Conservation (phyloP, 2,329 filamentous ascomycete genomes). For the Aureobasidium pullulans region DNA sequence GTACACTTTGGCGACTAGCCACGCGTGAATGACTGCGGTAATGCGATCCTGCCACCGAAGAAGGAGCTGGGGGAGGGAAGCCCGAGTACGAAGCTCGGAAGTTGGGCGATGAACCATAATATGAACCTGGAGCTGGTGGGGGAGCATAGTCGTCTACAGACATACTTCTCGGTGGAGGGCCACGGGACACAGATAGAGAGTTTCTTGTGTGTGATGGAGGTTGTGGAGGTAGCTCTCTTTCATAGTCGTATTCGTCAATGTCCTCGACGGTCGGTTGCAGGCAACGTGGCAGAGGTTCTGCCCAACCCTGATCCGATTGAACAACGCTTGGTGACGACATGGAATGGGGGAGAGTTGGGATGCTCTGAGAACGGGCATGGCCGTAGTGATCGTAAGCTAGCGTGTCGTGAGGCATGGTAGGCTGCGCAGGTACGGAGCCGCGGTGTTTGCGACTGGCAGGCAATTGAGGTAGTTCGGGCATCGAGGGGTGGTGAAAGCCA, state of each 20-base stretch:
- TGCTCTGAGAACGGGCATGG: slow-evolving; percentile 4
- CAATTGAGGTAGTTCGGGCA: slow-evolving; percentile 27
- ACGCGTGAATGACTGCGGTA: slow-evolving; percentile 12
- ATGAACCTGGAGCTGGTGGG: slow-evolving; percentile 22
- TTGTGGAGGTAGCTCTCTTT: slow-evolving; percentile 31
- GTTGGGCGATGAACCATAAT: not conserved
- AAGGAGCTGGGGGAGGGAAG: slow-evolving; percentile 10
- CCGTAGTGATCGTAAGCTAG: not conserved
- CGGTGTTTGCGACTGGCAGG: slow-evolving; percentile 25
- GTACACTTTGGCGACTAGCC: slow-evolving; percentile 26
- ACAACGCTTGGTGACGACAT: slow-evolving; percentile 7
- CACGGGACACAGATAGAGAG: slow-evolving; percentile 15
- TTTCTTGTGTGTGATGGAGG: slow-evolving; percentile 22
- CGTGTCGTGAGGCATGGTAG: slow-evolving; percentile 19
- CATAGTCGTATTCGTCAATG: slow-evolving; percentile 33
- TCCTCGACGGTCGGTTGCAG: slow-evolving; percentile 62
- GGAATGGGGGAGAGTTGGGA: slow-evolving; percentile 7
- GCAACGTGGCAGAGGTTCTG: slow-evolving; percentile 11
- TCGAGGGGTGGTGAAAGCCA: slow-evolving; percentile 19
- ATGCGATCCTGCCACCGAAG: slow-evolving; percentile 17
- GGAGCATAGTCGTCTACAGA: slow-evolving; percentile 25
- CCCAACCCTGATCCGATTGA: not conserved
- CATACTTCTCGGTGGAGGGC: slow-evolving; percentile 19
- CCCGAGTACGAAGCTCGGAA: slow-evolving; percentile 12
- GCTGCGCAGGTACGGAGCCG: slow-evolving; percentile 18